Percentiles rank a stretch among this genome's conserved stretches.
These are phyloP conservation scores for Colletotrichum tamarilloi DNA, from an alignment of 2,329 filamentous ascomycete species.

Conservation along the genomic window DNA sequence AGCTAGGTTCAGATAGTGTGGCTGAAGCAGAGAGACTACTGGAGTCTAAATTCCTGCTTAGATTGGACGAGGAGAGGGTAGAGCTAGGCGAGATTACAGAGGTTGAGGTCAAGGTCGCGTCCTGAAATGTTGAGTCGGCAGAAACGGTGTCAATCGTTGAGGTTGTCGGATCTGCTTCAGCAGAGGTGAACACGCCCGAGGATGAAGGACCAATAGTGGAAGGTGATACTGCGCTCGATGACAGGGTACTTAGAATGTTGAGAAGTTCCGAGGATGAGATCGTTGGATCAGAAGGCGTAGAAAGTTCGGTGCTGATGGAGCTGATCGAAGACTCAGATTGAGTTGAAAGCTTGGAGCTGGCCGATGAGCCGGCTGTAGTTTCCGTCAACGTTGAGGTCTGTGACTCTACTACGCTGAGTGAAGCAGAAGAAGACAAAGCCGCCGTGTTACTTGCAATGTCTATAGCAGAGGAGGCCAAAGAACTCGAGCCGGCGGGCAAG, in stretches of 20 bases:
- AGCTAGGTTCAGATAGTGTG: background rate
- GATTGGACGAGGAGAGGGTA: background rate
- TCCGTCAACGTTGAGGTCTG: background rate
- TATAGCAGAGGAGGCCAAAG: background rate
- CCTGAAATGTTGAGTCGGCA: background rate
- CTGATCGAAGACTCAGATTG: background rate
- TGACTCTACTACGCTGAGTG: background rate
- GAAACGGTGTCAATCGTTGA: background rate
- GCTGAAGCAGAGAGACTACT: background rate
- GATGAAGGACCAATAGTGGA: no score
- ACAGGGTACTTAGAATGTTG: background rate
- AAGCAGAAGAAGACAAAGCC: background rate
- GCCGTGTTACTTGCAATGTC: background rate
- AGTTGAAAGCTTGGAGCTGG: background rate
- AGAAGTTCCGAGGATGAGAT: background rate
- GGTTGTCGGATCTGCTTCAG: background rate
- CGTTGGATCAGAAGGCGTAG: background rate
- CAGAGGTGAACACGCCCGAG: background rate
- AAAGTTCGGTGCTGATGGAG: background rate
- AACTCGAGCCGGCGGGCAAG: background rate
- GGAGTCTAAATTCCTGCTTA: no score
- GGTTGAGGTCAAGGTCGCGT: no score
- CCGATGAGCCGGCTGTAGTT: background rate
- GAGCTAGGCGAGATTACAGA: background rate
- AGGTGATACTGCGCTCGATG: background rate